phyloP scores from a whole-genome alignment of 2,329 filamentous ascomycete species.

The Ophiostoma fasciatum region DNA sequence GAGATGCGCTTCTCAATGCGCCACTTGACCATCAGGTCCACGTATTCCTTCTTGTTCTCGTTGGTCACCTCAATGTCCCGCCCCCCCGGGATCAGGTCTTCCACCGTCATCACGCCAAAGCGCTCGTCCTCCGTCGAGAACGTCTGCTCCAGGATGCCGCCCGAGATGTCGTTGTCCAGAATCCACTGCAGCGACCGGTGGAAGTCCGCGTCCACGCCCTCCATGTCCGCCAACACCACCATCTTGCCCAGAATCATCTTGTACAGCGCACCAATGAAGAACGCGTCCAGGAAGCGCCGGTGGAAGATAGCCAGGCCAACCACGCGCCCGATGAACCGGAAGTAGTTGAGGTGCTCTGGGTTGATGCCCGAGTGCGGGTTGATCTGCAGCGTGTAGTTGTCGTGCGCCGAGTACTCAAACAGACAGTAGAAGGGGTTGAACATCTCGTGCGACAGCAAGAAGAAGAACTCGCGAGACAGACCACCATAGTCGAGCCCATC shows the following conservation, averaged over 20 bases:
- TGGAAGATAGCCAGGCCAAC: slow-evolving; percentile 98
- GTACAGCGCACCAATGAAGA: slow-evolving; percentile 98
- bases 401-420: slow-evolving; percentile 98
- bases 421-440: slow-evolving; percentile 99
- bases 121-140: slow-evolving; percentile 96
- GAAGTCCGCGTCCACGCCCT: slow-evolving; percentile 96
- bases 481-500: slow-evolving; percentile 96
- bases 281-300: slow-evolving; percentile 89
- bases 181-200: slow-evolving; percentile 96
- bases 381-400: slow-evolving; percentile 99
- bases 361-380: slow-evolving; percentile 99
- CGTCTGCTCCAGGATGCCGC: slow-evolving; percentile 83
- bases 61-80: slow-evolving; percentile 92
- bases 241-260: slow-evolving; percentile 98
- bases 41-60: slow-evolving; percentile 97
- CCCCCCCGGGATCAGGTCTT: slow-evolving; percentile 83
- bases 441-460: slow-evolving; percentile 98
- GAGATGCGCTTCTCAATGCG: slow-evolving; percentile 97
- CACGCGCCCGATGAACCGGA: slow-evolving; percentile 97
- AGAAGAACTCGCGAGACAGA: slow-evolving; percentile 97
- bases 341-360: slow-evolving; percentile 97
- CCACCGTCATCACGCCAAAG: slow-evolving; percentile 85
- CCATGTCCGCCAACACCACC: slow-evolving; percentile 88
- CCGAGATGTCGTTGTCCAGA: slow-evolving; percentile 88
- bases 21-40: slow-evolving; percentile 98